Percentiles rank a stretch among this genome's conserved stretches.
phyloP scores from a whole-genome alignment of 2,329 filamentous ascomycete species.

The Penicillium decumbens region DNA sequence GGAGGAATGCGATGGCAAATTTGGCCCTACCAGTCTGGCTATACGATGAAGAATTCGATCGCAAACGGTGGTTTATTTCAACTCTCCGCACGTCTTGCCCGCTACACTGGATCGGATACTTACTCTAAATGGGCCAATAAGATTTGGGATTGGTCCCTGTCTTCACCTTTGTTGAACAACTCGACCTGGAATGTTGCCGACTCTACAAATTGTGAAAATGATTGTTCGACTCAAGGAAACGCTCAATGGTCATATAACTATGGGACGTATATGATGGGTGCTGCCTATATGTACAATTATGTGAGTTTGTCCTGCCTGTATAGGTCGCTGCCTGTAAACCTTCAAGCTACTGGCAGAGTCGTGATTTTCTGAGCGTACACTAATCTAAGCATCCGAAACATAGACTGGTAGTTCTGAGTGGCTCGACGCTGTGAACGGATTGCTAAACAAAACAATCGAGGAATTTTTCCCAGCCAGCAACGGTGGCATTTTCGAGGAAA shows the following conservation, averaged over 20 bases:
- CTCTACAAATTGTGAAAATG: constrained; percentile 51
- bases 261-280: constrained; percentile 56
- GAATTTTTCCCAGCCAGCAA: constrained; percentile 40
- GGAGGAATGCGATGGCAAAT: constrained; percentile 81
- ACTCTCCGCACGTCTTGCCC: constrained; percentile 67
- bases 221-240: constrained; percentile 58
- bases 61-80: constrained; percentile 78
- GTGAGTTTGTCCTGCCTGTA: constrained; percentile 31
- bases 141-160: constrained; percentile 58
- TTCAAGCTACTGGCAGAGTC: neutral
- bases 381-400: neutral
- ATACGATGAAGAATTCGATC: constrained; percentile 77
- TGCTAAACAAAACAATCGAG: constrained; percentile 50
- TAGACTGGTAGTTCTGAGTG: constrained; percentile 51
- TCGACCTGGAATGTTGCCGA: constrained; percentile 60
- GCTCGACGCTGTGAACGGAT: constrained; percentile 52
- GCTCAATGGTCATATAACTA: constrained; percentile 65
- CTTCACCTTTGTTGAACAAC: constrained; percentile 56
- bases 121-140: constrained; percentile 60
- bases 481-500: constrained; percentile 44
- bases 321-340: neutral
- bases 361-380: neutral
- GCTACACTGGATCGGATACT: constrained; percentile 58
- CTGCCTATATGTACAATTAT: constrained; percentile 64
- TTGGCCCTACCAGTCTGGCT: constrained; percentile 68